A percentile compares a stretch with the other conserved stretches of the same genome.
Evolutionary conservation across 139 green algal genomes (phyloP).

Genomic region (Haematococcus lacustris): DNA sequence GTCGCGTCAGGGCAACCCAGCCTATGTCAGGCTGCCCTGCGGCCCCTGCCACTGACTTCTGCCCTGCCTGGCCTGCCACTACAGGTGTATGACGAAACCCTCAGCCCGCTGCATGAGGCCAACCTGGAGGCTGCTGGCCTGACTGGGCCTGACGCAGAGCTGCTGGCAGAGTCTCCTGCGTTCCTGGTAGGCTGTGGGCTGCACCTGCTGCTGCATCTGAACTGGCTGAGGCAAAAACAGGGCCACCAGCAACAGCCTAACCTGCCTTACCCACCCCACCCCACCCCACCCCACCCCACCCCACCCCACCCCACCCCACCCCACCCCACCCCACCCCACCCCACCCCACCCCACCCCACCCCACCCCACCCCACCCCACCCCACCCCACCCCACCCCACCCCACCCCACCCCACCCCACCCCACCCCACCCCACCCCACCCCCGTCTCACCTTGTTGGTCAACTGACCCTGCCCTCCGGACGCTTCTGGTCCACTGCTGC

Average conservation of each 20-base stretch:
- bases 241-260: no score
- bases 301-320: not conserved
- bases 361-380: not conserved
- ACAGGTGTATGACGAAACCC: conserved; percentile 40
- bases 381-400: not conserved
- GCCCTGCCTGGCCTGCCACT: not conserved
- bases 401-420: not conserved
- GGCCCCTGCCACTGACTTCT: no score
- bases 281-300: no score
- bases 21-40: no score
- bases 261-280: no score
- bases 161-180: not conserved
- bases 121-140: conserved; percentile 12
- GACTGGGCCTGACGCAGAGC: not conserved
- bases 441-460: not conserved
- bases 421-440: not conserved
- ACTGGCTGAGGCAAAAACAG: not conserved
- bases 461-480: no score
- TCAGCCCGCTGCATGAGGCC: conserved; percentile 19
- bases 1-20: no score
- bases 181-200: not conserved
- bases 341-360: not conserved
- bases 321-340: not conserved
- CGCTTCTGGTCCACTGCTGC: no score
- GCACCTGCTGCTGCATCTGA: not conserved